A percentile compares a stretch with the other conserved stretches of the same genome.
phyloP scores from a whole-genome alignment of 352 stramenopile genomes.

The Hyaloperonospora arabidopsidis region DNA sequence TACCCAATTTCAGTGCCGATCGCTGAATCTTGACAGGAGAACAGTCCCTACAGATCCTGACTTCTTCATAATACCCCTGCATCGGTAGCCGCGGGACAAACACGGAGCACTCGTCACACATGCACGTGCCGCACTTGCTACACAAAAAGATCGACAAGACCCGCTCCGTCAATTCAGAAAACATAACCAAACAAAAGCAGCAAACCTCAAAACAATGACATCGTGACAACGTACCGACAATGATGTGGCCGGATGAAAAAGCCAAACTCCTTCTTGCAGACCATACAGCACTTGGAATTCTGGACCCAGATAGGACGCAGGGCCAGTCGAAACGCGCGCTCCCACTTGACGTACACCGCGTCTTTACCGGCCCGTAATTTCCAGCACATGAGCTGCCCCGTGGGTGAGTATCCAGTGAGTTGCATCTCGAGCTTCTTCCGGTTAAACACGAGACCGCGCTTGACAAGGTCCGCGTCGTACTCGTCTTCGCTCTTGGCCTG shows the following conservation, averaged over 20 bases:
- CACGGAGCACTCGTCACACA: constrained; percentile 80
- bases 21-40: constrained; percentile 64
- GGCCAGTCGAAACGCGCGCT: constrained; percentile 68
- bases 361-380: constrained; percentile 68
- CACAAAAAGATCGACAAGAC: background rate
- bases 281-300: constrained; percentile 63
- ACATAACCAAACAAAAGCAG: background rate
- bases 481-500: constrained; percentile 59
- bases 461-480: constrained; percentile 56
- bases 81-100: constrained; percentile 69
- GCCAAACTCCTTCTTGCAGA: constrained; percentile 67
- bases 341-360: constrained; percentile 70
- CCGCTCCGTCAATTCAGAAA: constrained; percentile 8
- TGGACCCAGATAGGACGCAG: constrained; percentile 74
- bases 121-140: constrained; percentile 76
- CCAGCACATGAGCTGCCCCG: constrained; percentile 70
- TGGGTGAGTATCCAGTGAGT: constrained; percentile 70
- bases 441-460: constrained; percentile 71
- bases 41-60: constrained; percentile 79
- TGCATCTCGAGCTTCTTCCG: constrained; percentile 78
- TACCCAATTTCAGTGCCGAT: constrained; percentile 55
- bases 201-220: background rate
- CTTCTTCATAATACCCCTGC: constrained; percentile 75
- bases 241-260: constrained; percentile 76
- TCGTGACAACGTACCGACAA: constrained; percentile 45